phyloP scores from a whole-genome alignment of 441 rosid species.

The Mallotus repandus region DNA sequence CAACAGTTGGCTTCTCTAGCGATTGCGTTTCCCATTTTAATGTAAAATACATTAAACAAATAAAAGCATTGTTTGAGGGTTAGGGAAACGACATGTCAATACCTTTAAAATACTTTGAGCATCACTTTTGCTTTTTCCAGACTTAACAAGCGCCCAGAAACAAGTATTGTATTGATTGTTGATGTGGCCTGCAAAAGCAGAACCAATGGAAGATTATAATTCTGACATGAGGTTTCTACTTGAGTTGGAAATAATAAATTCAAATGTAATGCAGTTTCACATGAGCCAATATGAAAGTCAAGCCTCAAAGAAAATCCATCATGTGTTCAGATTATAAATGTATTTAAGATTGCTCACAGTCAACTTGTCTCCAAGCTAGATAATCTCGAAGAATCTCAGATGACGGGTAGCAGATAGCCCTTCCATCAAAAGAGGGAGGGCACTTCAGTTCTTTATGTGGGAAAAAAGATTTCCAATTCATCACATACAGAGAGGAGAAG shows the following conservation, averaged over 20 bases:
- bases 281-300: not conserved
- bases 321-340: not conserved
- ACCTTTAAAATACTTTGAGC: conserved; percentile 80
- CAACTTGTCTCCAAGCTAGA: conserved; percentile 97
- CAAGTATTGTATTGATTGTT: conserved; percentile 93
- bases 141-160: conserved; percentile 88
- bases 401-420: conserved; percentile 91
- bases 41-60: not conserved
- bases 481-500: conserved; percentile 72
- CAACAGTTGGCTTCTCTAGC: not conserved
- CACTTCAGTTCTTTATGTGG: conserved; percentile 62
- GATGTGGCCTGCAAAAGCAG: conserved; percentile 70
- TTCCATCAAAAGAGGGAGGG: conserved; percentile 87
- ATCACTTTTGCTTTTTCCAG: conserved; percentile 70
- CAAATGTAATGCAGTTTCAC: not conserved
- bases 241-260: not conserved
- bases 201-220: conserved; percentile 1
- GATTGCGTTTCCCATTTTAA: not conserved
- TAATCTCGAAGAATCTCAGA: conserved; percentile 73
- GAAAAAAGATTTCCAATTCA: conserved; percentile 74
- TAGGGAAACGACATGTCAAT: not conserved
- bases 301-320: not conserved
- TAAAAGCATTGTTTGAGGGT: not conserved
- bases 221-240: not conserved
- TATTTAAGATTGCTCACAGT: conserved; percentile 60